A percentile compares a stretch with the other conserved stretches of the same genome.
These are phyloP conservation scores for Leishmania martiniquensis DNA, from an alignment of 208 protist species.

Conservation along the genomic window DNA sequence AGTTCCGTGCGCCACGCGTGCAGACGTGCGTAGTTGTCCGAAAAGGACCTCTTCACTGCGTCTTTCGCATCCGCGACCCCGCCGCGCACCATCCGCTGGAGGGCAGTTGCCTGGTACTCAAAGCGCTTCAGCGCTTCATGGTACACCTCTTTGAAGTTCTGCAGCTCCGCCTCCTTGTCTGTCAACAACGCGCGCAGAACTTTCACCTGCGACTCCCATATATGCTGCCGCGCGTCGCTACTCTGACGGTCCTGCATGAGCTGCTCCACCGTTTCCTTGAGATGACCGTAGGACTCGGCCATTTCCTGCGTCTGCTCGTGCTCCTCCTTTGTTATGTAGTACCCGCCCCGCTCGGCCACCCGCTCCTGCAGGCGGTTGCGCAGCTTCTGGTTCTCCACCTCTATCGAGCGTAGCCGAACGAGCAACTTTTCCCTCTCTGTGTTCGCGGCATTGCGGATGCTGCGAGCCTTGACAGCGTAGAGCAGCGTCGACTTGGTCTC, in stretches of 20 bases:
- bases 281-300: constrained; percentile 55
- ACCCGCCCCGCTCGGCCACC: constrained; percentile 82
- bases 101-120: constrained; percentile 52
- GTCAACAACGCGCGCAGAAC: constrained; percentile 64
- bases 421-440: constrained; percentile 83
- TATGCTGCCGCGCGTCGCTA: constrained; percentile 76
- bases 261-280: constrained; percentile 59
- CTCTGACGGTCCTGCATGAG: constrained; percentile 70
- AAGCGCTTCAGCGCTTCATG: constrained; percentile 77
- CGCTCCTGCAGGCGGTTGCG: constrained; percentile 89
- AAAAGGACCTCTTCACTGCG: constrained; percentile 36
- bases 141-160: constrained; percentile 71
- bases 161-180: constrained; percentile 78
- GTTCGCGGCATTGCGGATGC: constrained; percentile 94
- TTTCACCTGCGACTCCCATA: constrained; percentile 74
- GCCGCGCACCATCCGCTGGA: constrained; percentile 67
- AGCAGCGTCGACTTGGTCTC: constrained; percentile 96
- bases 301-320: constrained; percentile 69
- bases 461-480: constrained; percentile 95
- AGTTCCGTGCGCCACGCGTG: constrained; percentile 52
- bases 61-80: constrained; percentile 48
- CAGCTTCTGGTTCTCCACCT: constrained; percentile 86
- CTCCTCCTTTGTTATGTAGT: constrained; percentile 84
- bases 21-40: constrained; percentile 41
- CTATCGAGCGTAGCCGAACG: constrained; percentile 76